These are phyloP conservation scores for Pestalotiopsis sp. DNA, from an alignment of 2,329 filamentous ascomycete genomes.

Conservation along the genomic window DNA sequence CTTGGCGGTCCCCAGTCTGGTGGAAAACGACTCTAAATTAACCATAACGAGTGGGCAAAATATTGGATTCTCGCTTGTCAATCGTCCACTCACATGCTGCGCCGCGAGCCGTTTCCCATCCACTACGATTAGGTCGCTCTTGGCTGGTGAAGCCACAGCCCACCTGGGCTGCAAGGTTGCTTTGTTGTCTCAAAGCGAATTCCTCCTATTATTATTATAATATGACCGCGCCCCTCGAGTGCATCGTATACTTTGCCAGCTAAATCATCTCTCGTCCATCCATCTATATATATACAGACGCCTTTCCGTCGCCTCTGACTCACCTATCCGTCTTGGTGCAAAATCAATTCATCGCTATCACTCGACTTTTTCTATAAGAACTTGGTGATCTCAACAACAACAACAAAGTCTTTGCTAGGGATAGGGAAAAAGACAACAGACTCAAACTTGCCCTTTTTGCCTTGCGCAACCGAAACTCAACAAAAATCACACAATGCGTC, in stretches of 20 bases:
- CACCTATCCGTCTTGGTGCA: too few species aligned
- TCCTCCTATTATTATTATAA: background rate
- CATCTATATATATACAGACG: too few species aligned
- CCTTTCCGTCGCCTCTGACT: too few species aligned
- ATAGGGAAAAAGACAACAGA: background rate
- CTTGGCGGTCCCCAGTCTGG: background rate
- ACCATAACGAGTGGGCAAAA: background rate
- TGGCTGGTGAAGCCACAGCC: background rate
- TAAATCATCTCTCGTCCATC: too few species aligned
- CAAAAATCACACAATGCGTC: constrained; percentile 14
- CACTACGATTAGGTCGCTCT: background rate
- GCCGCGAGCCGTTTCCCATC: background rate
- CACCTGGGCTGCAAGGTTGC: background rate
- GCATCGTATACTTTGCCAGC: background rate
- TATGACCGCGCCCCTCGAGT: background rate
- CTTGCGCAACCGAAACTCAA: background rate
- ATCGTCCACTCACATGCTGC: constrained; percentile 1
- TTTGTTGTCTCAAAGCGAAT: background rate
- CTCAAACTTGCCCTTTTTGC: background rate
- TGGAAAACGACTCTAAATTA: constrained; percentile 4
- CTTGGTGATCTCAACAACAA: background rate
- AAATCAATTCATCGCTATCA: too few species aligned
- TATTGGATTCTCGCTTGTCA: background rate
- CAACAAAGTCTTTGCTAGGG: background rate
- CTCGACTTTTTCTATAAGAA: too few species aligned